Evolutionary conservation across 371 early-diverging fungal genomes (phyloP).

Genomic region (Lichtheimia ramosa): DNA sequence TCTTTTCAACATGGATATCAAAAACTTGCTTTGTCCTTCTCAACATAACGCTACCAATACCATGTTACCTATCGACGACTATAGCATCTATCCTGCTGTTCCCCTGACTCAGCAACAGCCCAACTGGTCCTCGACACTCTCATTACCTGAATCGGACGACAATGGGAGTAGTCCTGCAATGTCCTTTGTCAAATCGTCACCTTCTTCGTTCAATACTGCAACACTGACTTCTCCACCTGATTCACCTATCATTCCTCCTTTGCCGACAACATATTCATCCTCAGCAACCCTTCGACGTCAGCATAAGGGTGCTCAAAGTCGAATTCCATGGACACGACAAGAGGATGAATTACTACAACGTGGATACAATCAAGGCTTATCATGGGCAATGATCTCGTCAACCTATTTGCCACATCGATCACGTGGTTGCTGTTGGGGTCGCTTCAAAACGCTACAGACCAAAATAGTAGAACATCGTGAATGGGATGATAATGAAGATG

Average conservation of each 20-base stretch:
- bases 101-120: neutral
- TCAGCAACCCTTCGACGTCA: slow-evolving; percentile 2
- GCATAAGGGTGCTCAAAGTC: slow-evolving; percentile 24
- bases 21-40: slow-evolving; percentile 32
- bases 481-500: slow-evolving; percentile 33
- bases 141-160: neutral
- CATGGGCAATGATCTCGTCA: slow-evolving; percentile 48
- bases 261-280: neutral
- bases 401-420: slow-evolving; percentile 45
- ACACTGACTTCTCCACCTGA: neutral
- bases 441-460: slow-evolving; percentile 40
- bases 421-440: slow-evolving; percentile 48
- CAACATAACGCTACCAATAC: neutral
- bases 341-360: slow-evolving; percentile 39
- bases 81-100: neutral
- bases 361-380: slow-evolving; percentile 40
- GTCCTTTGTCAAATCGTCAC: slow-evolving; percentile 15
- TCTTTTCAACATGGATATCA: slow-evolving; percentile 32
- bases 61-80: slow-evolving; percentile 10
- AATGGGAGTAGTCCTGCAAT: neutral
- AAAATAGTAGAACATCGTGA: slow-evolving; percentile 27
- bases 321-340: slow-evolving; percentile 38
- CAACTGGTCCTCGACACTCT: neutral
- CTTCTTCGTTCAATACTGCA: slow-evolving; percentile 2
- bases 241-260: neutral